These are phyloP conservation scores for Ricinus communis DNA, from an alignment of 345 rosid genomes.

Conservation along the genomic window DNA sequence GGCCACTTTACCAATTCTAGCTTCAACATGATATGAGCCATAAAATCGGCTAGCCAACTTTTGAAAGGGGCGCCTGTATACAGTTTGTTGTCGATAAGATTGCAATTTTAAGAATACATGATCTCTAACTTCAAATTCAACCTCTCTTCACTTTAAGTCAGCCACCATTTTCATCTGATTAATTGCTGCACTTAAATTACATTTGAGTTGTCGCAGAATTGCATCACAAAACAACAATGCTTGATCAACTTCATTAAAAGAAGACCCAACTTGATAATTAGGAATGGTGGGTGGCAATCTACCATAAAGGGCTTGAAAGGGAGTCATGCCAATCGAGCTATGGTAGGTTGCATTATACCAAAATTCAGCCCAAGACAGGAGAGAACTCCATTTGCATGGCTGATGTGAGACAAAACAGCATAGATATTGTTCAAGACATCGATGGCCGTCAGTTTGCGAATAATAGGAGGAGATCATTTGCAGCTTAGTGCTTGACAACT, in stretches of 20 bases:
- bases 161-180: background rate
- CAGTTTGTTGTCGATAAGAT: background rate
- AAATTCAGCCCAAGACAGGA: background rate
- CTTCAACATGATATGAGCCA: background rate
- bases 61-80: background rate
- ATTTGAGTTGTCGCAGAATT: background rate
- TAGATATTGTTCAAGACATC: constrained; percentile 1
- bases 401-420: background rate
- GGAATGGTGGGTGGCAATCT: background rate
- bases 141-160: rapidly evolving
- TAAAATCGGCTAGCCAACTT: too few species aligned
- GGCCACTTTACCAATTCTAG: background rate
- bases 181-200: background rate
- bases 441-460: background rate
- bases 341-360: background rate
- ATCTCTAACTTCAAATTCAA: background rate
- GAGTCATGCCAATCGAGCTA: background rate
- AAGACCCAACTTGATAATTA: background rate
- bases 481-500: background rate
- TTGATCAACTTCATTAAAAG: background rate
- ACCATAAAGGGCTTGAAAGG: background rate
- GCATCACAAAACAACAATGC: background rate
- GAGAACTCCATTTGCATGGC: background rate
- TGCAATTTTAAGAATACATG: background rate
- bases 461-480: background rate